A percentile compares a stretch with the other conserved stretches of the same genome.
Conservation (phyloP, 2,329 filamentous ascomycete genomes). For the Hypoxylon sp. region DNA sequence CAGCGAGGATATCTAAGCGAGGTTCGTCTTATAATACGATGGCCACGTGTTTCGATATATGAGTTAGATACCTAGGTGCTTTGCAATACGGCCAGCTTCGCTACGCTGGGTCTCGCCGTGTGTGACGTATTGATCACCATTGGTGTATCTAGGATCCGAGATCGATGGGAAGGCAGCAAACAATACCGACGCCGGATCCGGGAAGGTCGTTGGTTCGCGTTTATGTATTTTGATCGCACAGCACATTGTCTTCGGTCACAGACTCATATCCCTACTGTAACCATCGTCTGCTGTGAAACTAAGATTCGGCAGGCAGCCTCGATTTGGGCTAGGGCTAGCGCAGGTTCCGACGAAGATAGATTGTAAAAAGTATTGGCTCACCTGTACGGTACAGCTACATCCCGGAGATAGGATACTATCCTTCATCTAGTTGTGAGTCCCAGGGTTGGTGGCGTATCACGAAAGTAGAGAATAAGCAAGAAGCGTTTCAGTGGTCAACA, state of each 20-base stretch:
- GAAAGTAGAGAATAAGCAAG: slow-evolving; percentile 22
- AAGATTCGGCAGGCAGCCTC: slow-evolving; percentile 36
- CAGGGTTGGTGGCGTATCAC: slow-evolving; percentile 28
- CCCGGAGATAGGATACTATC: slow-evolving; percentile 1
- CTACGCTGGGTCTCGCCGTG: not conserved
- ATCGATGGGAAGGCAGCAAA: slow-evolving; percentile 1
- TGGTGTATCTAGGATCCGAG: not conserved
- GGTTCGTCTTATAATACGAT: slow-evolving; percentile 6
- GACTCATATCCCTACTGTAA: slow-evolving; percentile 26
- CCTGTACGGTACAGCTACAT: slow-evolving; percentile 19
- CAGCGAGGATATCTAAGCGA: slow-evolving; percentile 25
- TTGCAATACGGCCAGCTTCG: slow-evolving; percentile 5
- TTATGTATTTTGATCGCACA: slow-evolving; percentile 19
- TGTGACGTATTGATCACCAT: slow-evolving; percentile 1
- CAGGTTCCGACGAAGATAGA: slow-evolving; percentile 12
- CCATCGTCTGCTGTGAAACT: slow-evolving; percentile 32
- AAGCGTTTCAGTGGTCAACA: slow-evolving; percentile 30
- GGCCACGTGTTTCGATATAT: slow-evolving; percentile 4
- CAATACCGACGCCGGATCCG: slow-evolving; percentile 4
- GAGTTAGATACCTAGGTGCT: not conserved
- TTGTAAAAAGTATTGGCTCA: slow-evolving; percentile 12
- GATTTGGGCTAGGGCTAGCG: slow-evolving; percentile 26
- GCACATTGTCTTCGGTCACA: slow-evolving; percentile 16
- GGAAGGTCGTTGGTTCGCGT: slow-evolving; percentile 6
- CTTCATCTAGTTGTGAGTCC: slow-evolving; percentile 21